These are phyloP conservation scores for Boletus vermiculosoides DNA, from an alignment of 768 basidiomycete species.

Conservation along the genomic window DNA sequence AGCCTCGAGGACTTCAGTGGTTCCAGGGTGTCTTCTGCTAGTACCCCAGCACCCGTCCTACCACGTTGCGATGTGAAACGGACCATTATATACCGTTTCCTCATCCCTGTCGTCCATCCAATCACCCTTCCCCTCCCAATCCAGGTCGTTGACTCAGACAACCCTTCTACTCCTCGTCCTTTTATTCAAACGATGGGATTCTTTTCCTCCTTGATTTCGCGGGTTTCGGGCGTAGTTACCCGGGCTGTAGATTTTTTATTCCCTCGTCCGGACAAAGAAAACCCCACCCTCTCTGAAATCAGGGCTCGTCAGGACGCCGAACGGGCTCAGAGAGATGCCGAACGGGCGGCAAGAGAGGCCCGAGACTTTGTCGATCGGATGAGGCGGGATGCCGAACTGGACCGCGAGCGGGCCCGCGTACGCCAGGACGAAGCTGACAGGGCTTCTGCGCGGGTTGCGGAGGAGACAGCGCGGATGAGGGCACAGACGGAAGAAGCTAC, in stretches of 20 bases:
- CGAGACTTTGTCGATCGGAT: too few species aligned
- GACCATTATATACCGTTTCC: neutral
- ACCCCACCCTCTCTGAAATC: neutral
- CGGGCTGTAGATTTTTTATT: neutral
- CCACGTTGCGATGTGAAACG: neutral
- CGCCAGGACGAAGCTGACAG: too few species aligned
- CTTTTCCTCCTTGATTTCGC: neutral
- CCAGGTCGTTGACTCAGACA: neutral
- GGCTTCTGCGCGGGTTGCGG: too few species aligned
- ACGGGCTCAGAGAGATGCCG: too few species aligned
- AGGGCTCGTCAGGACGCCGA: too few species aligned
- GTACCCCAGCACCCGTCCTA: neutral
- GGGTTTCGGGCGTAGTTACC: neutral
- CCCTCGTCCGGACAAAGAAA: neutral
- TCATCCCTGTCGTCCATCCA: neutral
- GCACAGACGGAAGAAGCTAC: neutral
- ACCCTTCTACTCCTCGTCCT: neutral
- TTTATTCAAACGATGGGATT: neutral
- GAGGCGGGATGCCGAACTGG: too few species aligned
- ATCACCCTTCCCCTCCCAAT: neutral
- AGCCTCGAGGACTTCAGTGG: neutral
- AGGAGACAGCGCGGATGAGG: neutral
- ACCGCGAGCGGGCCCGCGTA: too few species aligned
- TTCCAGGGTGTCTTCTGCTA: neutral
- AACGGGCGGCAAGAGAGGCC: too few species aligned